Percentiles rank a stretch among this genome's conserved stretches.
phyloP scores from a whole-genome alignment of 2,329 filamentous ascomycete genomes.

The Pestalotiopsis sp. region DNA sequence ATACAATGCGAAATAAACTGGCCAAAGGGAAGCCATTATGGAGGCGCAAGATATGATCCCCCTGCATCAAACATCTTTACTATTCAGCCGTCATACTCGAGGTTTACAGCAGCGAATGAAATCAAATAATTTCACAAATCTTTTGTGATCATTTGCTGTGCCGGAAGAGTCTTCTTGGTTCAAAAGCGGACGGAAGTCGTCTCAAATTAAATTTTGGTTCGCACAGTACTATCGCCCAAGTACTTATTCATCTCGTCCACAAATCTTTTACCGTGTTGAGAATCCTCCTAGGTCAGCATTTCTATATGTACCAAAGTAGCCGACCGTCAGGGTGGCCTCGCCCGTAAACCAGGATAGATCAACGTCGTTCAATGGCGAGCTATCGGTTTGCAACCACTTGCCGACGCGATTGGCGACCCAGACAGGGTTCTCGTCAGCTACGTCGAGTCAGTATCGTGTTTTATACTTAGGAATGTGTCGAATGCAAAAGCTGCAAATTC shows the following conservation, averaged over 20 bases:
- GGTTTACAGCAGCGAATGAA: no score
- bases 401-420: slow-evolving; percentile 26
- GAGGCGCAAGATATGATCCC: slow-evolving; percentile 16
- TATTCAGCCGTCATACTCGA: no score
- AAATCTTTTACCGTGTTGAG: neutral
- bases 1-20: neutral
- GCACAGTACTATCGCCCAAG: no score
- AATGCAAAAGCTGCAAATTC: neutral
- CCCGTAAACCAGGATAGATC: slow-evolving; percentile 23
- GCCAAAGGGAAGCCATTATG: slow-evolving; percentile 19
- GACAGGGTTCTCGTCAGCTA: slow-evolving; percentile 27
- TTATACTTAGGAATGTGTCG: neutral
- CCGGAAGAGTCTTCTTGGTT: no score
- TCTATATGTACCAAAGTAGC: slow-evolving; percentile 23
- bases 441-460: neutral
- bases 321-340: slow-evolving; percentile 24
- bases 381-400: slow-evolving; percentile 22
- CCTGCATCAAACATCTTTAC: slow-evolving; percentile 20
- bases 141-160: no score
- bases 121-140: no score
- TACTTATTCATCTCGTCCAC: no score
- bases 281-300: slow-evolving; percentile 21
- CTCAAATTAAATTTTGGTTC: no score
- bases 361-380: slow-evolving; percentile 17
- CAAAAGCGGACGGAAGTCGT: no score